phyloP scores from a whole-genome alignment of 2,329 filamentous ascomycete genomes.

The Xylariaceae sp. region DNA sequence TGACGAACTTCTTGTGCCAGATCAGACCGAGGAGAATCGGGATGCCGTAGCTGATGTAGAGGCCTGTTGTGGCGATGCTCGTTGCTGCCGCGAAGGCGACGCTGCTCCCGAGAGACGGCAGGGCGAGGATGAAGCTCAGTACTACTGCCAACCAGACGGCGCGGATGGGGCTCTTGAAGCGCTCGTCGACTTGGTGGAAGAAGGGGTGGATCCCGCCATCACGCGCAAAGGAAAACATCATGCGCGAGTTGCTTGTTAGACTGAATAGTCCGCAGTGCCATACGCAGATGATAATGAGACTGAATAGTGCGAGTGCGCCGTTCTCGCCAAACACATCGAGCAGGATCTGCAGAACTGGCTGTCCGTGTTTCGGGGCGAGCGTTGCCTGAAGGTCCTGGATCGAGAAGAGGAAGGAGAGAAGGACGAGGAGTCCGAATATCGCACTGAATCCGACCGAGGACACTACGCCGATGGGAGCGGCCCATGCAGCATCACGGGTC shows the following conservation, averaged over 20 bases:
- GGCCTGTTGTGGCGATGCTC: constrained; percentile 53
- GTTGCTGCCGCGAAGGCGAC: constrained; percentile 56
- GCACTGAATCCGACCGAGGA: constrained; percentile 52
- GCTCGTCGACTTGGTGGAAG: constrained; percentile 49
- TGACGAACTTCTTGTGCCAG: constrained; percentile 44
- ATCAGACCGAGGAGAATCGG: constrained; percentile 46
- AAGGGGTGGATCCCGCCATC: constrained; percentile 51
- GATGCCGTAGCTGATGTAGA: constrained; percentile 55
- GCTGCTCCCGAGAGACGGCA: constrained; percentile 49
- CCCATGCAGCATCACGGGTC: constrained; percentile 51
- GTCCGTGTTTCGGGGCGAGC: constrained; percentile 40
- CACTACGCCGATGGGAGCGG: constrained; percentile 53
- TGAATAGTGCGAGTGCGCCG: constrained; percentile 51
- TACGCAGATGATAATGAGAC: constrained; percentile 52
- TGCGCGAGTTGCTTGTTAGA: constrained; percentile 51
- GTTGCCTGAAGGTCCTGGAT: constrained; percentile 52
- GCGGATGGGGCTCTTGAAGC: constrained; percentile 46
- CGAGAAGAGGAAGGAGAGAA: constrained; percentile 52
- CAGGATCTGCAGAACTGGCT: constrained; percentile 55
- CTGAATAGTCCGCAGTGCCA: constrained; percentile 58
- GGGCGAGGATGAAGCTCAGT: constrained; percentile 49
- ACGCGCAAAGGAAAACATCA: constrained; percentile 56
- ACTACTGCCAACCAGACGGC: constrained; percentile 51
- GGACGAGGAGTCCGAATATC: constrained; percentile 32
- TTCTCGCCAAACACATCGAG: constrained; percentile 52